phyloP scores from a whole-genome alignment of 2,329 filamentous ascomycete species.

The Paracoccidioides lutzii region DNA sequence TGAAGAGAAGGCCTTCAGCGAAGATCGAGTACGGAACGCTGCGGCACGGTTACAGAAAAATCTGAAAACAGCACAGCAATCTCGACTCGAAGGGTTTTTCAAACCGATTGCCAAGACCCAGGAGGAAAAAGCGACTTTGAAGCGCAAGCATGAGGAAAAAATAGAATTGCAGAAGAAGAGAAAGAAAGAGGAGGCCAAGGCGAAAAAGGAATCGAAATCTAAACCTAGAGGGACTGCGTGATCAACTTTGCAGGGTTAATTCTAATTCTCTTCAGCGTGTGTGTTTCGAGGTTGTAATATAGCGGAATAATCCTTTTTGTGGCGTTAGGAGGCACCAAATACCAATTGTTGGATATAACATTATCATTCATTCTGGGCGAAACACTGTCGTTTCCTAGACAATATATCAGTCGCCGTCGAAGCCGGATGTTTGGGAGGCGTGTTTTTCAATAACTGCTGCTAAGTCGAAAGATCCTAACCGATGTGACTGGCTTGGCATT shows the following conservation, averaged over 20 bases:
- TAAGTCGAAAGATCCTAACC: too few relatives aligned
- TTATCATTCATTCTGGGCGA: neutral
- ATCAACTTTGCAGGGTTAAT: neutral
- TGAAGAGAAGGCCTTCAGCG: conserved; percentile 89
- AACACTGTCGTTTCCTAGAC: neutral
- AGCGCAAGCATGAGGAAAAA: conserved; percentile 90
- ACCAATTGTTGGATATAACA: neutral
- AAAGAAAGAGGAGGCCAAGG: conserved; percentile 84
- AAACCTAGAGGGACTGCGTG: conserved; percentile 59
- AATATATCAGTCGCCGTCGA: neutral
- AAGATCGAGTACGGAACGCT: conserved; percentile 75
- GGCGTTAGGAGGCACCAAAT: neutral
- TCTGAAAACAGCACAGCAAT: conserved; percentile 80
- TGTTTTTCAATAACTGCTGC: too few relatives aligned
- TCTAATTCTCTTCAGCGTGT: neutral
- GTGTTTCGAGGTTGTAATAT: neutral
- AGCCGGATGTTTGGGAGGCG: neutral
- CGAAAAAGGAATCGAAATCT: conserved; percentile 80
- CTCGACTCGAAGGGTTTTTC: conserved; percentile 90
- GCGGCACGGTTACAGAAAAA: conserved; percentile 76
- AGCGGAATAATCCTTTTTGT: neutral
- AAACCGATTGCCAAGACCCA: conserved; percentile 82
- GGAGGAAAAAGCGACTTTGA: conserved; percentile 68
- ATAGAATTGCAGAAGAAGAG: conserved; percentile 90
- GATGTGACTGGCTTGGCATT: neutral